These are phyloP conservation scores for Apiotrichum akiyoshidainum DNA, from an alignment of 1,284 basidiomycete genomes.

Conservation along the genomic window DNA sequence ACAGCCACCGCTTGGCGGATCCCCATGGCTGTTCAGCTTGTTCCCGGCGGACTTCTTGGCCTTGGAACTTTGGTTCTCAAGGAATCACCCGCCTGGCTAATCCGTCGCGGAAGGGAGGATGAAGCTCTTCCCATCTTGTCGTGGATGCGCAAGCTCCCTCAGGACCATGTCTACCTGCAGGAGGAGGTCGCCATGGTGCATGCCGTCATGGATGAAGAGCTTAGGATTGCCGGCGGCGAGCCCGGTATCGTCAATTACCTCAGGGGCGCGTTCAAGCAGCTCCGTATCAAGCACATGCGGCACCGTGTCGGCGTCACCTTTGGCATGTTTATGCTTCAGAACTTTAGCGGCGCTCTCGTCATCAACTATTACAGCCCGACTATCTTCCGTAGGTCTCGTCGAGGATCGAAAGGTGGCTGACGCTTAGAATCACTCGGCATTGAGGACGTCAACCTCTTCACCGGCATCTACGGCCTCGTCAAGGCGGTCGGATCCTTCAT, in stretches of 20 bases:
- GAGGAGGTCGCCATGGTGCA: constrained; percentile 44
- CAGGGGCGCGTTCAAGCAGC: background rate
- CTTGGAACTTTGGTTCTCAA: too few species aligned
- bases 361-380: constrained; percentile 38
- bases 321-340: constrained; percentile 14
- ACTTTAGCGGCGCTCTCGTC: constrained; percentile 8
- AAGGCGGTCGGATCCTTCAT: constrained; percentile 35
- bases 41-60: too few species aligned
- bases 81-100: too few species aligned
- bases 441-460: constrained; percentile 41
- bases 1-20: too few species aligned
- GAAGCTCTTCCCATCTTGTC: too few species aligned
- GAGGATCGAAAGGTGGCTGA: too few species aligned
- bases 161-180: too few species aligned
- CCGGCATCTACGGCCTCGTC: constrained; percentile 50
- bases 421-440: constrained; percentile 46
- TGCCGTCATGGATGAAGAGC: constrained; percentile 35
- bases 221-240: constrained; percentile 14
- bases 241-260: constrained; percentile 11
- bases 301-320: constrained; percentile 13
- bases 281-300: constrained; percentile 6
- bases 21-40: too few species aligned
- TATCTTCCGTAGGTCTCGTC: constrained; percentile 29
- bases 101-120: too few species aligned
- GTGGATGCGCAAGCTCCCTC: too few species aligned